phyloP scores from a whole-genome alignment of 768 basidiomycete species.

The Podaxis rugospora region DNA sequence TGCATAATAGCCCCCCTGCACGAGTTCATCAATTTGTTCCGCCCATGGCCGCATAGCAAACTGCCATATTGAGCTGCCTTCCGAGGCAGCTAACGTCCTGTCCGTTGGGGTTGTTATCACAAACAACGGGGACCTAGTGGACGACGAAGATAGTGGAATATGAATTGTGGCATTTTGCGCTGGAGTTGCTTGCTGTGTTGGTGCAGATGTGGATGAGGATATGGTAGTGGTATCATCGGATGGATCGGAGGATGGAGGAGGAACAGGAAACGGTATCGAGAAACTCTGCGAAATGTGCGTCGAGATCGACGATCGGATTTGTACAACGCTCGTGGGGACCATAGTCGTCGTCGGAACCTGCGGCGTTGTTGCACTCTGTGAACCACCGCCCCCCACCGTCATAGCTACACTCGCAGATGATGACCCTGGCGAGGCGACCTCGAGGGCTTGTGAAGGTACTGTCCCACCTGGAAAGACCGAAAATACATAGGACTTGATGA shows the following conservation, averaged over 20 bases:
- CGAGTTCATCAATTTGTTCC: slow-evolving; percentile 82
- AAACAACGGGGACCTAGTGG: slow-evolving; percentile 52
- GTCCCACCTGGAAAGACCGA: slow-evolving; percentile 70
- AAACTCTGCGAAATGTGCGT: slow-evolving; percentile 49
- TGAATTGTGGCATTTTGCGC: slow-evolving; percentile 48
- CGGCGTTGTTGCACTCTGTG: slow-evolving; percentile 8
- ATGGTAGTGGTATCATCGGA: slow-evolving; percentile 18
- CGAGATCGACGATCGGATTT: slow-evolving; percentile 70
- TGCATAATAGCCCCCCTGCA: slow-evolving; percentile 58
- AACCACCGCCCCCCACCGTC: slow-evolving; percentile 4
- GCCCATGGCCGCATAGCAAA: slow-evolving; percentile 70
- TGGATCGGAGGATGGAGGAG: slow-evolving; percentile 16
- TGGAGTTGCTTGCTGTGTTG: not conserved
- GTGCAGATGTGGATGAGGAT: slow-evolving; percentile 16
- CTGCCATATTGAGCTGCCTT: slow-evolving; percentile 80
- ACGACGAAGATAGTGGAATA: slow-evolving; percentile 55
- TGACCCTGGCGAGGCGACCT: slow-evolving; percentile 15
- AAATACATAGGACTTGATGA: slow-evolving; percentile 74
- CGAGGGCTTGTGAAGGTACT: slow-evolving; percentile 29
- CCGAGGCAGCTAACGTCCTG: slow-evolving; percentile 52
- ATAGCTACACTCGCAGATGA: not conserved
- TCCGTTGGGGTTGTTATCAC: slow-evolving; percentile 75
- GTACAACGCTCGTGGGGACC: slow-evolving; percentile 55
- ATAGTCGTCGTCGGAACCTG: slow-evolving; percentile 33
- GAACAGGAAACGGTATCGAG: slow-evolving; percentile 59